A percentile compares a stretch with the other conserved stretches of the same genome.
Evolutionary conservation across 1,284 basidiomycete species (phyloP).

Genomic region (Irpex rosettiformis): DNA sequence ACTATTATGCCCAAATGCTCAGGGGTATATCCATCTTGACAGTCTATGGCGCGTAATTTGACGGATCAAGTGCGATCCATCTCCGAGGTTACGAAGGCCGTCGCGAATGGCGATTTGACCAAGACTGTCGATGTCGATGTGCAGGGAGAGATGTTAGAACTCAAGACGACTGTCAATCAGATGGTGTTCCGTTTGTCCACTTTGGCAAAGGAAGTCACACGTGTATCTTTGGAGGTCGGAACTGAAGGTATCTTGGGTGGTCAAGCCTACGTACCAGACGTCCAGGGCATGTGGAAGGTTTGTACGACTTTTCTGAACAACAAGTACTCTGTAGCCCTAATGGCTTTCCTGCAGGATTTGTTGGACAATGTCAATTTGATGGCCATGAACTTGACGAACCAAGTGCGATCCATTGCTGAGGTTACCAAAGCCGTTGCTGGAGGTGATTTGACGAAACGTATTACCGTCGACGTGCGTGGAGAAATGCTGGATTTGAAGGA

Average conservation of each 20-base stretch:
- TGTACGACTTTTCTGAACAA: constrained; percentile 11
- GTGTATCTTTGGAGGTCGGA: constrained; percentile 89
- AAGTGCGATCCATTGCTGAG: constrained; percentile 85
- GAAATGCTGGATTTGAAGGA: constrained; percentile 88
- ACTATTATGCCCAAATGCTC: neutral
- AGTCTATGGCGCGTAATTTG: constrained; percentile 89
- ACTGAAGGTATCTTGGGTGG: constrained; percentile 96
- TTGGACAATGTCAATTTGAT: constrained; percentile 83
- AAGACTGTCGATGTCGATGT: constrained; percentile 94
- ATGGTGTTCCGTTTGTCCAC: constrained; percentile 89
- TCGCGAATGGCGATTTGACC: constrained; percentile 88
- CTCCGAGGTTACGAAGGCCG: constrained; percentile 95
- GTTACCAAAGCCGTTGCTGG: constrained; percentile 88
- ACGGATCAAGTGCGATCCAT: constrained; percentile 98
- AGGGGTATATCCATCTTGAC: neutral
- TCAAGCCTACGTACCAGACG: constrained; percentile 84
- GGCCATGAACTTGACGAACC: constrained; percentile 92
- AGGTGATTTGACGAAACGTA: constrained; percentile 89
- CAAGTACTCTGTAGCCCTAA: neutral
- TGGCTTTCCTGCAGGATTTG: constrained; percentile 43
- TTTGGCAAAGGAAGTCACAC: constrained; percentile 82
- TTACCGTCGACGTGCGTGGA: constrained; percentile 85
- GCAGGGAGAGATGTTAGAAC: constrained; percentile 94
- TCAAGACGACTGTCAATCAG: constrained; percentile 89
- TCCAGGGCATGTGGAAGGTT: constrained; percentile 91